Evolutionary conservation across 2,329 filamentous ascomycete genomes (phyloP), one percentile per base, ranked within the genome.

Genomic region (Alternaria postmessia): DNA sequence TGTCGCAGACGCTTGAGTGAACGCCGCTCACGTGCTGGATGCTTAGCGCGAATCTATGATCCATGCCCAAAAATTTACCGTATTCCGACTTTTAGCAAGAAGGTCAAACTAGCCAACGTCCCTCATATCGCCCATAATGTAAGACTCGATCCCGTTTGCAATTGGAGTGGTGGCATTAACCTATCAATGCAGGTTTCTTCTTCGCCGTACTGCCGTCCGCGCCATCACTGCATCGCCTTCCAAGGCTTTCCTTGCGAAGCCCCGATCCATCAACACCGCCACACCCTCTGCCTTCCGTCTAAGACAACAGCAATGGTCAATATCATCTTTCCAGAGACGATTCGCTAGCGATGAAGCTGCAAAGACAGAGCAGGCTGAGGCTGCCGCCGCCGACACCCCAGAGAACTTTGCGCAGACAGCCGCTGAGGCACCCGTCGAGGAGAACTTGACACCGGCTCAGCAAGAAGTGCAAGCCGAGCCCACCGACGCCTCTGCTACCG

Each of bases 151-250:
- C 22, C 34, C 11, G 3, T 8, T 26, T 16, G 16, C 16, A 39
- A 34, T 34, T 20, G 22, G 3, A 6, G 14, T 16, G 9, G 16
- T 47, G 22, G 38, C 54, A 32, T 62, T 70, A 26, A 69, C 49
- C 16, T 28, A 14, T 14, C 43, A n/a, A 36, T 22, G n/a, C 64
- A 89, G 86, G 87, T 85, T 83, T 79, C 81, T 81, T 65, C 79
- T 90, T 67, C 86, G 87, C 62, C 86, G 85, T 71, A 80, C 84
- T 66, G 85, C 86, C 67, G 80, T 83, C 71, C 85, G 86, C 71
- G 82, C 86, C 49, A 70, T 87, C 59, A 79, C 82, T 39, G 79
- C 82, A 24, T 79, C 82, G 34, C 79, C 81, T 52, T 80, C 83
- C 34, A 69, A 78, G 62, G 80, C 81, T 46, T 73, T 81, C 65